Conservation (phyloP, 2,329 filamentous ascomycete genomes). For the Aureobasidium mangrovei region DNA sequence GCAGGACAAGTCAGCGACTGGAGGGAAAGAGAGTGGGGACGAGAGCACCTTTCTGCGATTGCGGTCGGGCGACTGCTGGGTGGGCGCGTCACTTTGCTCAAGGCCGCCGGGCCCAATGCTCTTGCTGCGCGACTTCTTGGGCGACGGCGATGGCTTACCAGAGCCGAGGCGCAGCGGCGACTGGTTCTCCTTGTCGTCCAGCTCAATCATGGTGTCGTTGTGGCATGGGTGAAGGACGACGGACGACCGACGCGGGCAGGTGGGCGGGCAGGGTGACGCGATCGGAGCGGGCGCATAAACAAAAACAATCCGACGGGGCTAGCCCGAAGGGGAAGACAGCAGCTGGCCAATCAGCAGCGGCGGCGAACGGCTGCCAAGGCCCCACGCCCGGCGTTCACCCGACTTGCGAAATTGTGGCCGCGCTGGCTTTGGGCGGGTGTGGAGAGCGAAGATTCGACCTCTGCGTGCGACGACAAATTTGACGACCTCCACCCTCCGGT, state of each 20-base stretch:
- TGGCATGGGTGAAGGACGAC: neutral
- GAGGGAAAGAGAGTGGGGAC: neutral
- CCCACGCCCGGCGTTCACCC: neutral
- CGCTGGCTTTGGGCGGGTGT: neutral
- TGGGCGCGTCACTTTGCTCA: slow-evolving; percentile 63
- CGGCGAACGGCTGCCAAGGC: no score
- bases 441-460: neutral
- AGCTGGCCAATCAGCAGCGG: no score
- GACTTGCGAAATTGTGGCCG: neutral
- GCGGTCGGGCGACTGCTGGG: slow-evolving; percentile 17
- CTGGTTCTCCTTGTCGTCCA: slow-evolving; percentile 29
- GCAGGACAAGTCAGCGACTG: neutral
- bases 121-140: slow-evolving; percentile 77
- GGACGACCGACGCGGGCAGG: neutral
- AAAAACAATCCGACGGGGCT: neutral
- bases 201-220: slow-evolving; percentile 15
- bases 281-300: neutral
- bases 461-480: slow-evolving; percentile 12
- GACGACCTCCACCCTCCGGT: slow-evolving; percentile 10
- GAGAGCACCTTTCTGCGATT: slow-evolving; percentile 67
- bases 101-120: slow-evolving; percentile 89
- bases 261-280: slow-evolving; percentile 8
- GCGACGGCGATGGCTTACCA: slow-evolving; percentile 27
- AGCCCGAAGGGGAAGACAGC: no score
- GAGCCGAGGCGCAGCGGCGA: slow-evolving; percentile 24